phyloP scores from a whole-genome alignment of 768 basidiomycete species.

The Pleurotus platypus region DNA sequence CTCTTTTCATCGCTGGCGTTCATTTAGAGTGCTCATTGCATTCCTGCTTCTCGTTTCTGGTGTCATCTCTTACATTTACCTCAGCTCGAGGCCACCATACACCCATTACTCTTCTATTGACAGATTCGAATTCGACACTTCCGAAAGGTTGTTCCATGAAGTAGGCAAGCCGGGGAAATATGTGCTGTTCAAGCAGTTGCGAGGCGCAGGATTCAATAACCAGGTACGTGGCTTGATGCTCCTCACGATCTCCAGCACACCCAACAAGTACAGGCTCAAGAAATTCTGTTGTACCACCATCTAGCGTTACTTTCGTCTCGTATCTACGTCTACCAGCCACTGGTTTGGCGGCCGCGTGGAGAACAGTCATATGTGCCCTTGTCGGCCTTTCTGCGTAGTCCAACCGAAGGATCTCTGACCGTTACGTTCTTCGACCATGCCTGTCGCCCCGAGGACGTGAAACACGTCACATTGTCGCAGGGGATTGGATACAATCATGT shows the following conservation, averaged over 20 bases:
- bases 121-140: constrained; percentile 24
- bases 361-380: constrained; percentile 35
- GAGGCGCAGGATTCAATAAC: constrained; percentile 48
- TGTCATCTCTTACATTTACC: constrained; percentile 27
- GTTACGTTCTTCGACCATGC: constrained; percentile 32
- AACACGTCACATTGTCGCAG: constrained; percentile 25
- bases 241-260: neutral
- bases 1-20: constrained; percentile 15
- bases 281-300: constrained; percentile 43
- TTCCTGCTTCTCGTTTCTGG: constrained; percentile 13
- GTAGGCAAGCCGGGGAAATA: constrained; percentile 26
- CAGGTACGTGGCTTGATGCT: constrained; percentile 26
- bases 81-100: constrained; percentile 33
- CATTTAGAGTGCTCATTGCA: constrained; percentile 15
- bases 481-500: constrained; percentile 20
- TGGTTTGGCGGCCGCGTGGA: constrained; percentile 42
- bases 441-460: constrained; percentile 34
- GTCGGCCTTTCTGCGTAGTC: constrained; percentile 39
- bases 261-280: constrained; percentile 31
- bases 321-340: constrained; percentile 41
- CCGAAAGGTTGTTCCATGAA: constrained; percentile 23
- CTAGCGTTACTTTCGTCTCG: constrained; percentile 35
- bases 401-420: constrained; percentile 33
- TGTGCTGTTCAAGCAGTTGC: constrained; percentile 41
- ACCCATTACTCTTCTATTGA: constrained; percentile 30